Percentiles rank a stretch among this genome's conserved stretches.
phyloP scores from a whole-genome alignment of 805 yeast genomes.

The Candida xiaguanensis region DNA sequence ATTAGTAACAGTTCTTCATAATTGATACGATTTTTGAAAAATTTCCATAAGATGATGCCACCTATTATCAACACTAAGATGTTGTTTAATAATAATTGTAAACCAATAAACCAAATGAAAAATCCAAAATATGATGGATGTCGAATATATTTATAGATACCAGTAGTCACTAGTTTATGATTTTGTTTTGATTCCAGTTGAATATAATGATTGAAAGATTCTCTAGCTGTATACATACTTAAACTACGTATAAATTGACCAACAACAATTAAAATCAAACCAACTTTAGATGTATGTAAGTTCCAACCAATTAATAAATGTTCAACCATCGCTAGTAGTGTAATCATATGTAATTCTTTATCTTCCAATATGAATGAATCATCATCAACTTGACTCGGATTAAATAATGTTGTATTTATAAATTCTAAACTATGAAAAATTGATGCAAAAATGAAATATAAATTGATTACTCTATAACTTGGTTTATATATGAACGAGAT shows the following conservation, averaged over 20 bases:
- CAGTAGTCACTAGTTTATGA: constrained; percentile 70
- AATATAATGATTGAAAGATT: constrained; percentile 80
- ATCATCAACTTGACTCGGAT: constrained; percentile 58
- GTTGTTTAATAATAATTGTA: constrained; percentile 69
- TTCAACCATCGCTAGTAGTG: constrained; percentile 18
- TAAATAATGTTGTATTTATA: constrained; percentile 71
- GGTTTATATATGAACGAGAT: background rate
- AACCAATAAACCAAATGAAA: constrained; percentile 90
- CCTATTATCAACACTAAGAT: constrained; percentile 57
- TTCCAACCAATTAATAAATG: constrained; percentile 2
- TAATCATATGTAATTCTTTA: constrained; percentile 24
- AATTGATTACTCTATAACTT: constrained; percentile 1
- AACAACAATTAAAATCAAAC: constrained; percentile 41
- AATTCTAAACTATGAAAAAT: constrained; percentile 82
- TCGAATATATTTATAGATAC: constrained; percentile 63
- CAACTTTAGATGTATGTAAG: constrained; percentile 27
- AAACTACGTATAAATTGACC: constrained; percentile 71
- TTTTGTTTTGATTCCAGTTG: constrained; percentile 47
- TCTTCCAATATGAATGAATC: constrained; percentile 48
- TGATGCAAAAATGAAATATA: constrained; percentile 52
- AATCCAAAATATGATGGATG: constrained; percentile 94
- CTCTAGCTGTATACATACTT: constrained; percentile 87
- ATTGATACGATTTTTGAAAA: constrained; percentile 64
- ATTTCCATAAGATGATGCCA: constrained; percentile 54
- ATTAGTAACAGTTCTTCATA: constrained; percentile 68